Percentiles rank a stretch among this genome's conserved stretches.
Evolutionary conservation across 2,329 filamentous ascomycete genomes (phyloP).

Genomic region (Akanthomyces uredinophilus): DNA sequence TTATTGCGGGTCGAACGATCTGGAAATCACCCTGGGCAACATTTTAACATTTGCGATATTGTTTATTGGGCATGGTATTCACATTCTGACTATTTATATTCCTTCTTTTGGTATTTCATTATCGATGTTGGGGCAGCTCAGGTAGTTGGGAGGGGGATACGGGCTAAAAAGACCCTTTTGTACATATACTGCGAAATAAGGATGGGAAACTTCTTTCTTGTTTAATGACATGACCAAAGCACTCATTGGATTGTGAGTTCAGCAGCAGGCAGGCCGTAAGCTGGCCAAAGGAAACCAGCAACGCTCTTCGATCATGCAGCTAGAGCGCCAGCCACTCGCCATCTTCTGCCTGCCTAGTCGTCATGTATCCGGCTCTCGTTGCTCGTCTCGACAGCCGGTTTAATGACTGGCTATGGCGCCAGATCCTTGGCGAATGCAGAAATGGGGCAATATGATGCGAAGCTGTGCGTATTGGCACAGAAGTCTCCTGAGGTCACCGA

Average conservation of each 20-base stretch:
- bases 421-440: neutral
- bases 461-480: neutral
- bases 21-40: neutral
- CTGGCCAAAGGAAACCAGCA: too few species aligned
- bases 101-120: neutral
- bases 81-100: neutral
- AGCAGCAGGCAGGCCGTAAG: too few species aligned
- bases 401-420: too few species aligned
- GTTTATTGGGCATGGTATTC: neutral
- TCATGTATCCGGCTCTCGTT: too few species aligned
- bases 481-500: neutral
- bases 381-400: too few species aligned
- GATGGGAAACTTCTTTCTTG: neutral
- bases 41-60: constrained; percentile 1
- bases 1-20: neutral
- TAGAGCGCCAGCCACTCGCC: too few species aligned
- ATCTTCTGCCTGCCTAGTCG: too few species aligned
- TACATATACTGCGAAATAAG: neutral
- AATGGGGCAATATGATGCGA: neutral
- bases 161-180: neutral
- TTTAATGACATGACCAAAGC: neutral
- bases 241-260: neutral
- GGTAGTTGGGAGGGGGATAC: too few species aligned
- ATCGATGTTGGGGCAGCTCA: neutral
- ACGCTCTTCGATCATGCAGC: too few species aligned